A percentile compares a stretch with the other conserved stretches of the same genome.
These are phyloP conservation scores for Holtermanniella nyarrowii DNA, from an alignment of 768 basidiomycete genomes.

Conservation along the genomic window DNA sequence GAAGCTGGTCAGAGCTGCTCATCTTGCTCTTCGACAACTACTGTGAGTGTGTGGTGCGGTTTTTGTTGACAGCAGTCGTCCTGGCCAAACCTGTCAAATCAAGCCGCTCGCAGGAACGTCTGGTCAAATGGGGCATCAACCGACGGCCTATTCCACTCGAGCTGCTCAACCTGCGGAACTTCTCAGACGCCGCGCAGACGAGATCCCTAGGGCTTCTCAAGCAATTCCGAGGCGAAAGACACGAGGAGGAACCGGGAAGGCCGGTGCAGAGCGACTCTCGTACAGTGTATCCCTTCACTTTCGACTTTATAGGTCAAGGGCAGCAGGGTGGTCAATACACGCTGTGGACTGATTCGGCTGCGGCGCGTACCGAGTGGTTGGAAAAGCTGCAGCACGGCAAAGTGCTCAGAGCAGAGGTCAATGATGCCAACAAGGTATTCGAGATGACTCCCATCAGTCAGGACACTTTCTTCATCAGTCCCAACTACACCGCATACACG, in stretches of 20 bases:
- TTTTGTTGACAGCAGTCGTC: conserved; percentile 11
- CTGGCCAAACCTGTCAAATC: conserved; percentile 20
- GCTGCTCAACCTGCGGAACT: conserved; percentile 71
- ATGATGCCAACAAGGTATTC: conserved; percentile 90
- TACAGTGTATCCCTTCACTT: conserved; percentile 72
- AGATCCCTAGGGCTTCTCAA: conserved; percentile 64
- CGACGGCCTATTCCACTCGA: conserved; percentile 83
- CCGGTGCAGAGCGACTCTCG: conserved; percentile 50
- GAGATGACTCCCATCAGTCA: conserved; percentile 81
- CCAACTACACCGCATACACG: conserved; percentile 41
- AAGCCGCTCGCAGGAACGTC: conserved; percentile 11
- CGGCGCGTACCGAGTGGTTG: conserved; percentile 76
- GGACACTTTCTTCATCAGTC: conserved; percentile 75
- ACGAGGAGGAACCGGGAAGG: conserved; percentile 35
- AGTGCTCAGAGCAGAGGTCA: conserved; percentile 68
- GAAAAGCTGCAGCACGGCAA: conserved; percentile 79
- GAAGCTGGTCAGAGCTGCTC: conserved; percentile 77
- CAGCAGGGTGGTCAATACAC: conserved; percentile 65
- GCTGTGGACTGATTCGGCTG: conserved; percentile 71
- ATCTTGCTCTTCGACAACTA: conserved; percentile 94
- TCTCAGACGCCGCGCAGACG: conserved; percentile 67
- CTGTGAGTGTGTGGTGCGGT: conserved; percentile 47
- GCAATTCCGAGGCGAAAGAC: conserved; percentile 44
- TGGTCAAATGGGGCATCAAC: conserved; percentile 20
- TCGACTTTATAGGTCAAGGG: conserved; percentile 77